Evolutionary conservation across 805 yeast genomes (phyloP).

Genomic region (Wickerhamiella lipophila): DNA sequence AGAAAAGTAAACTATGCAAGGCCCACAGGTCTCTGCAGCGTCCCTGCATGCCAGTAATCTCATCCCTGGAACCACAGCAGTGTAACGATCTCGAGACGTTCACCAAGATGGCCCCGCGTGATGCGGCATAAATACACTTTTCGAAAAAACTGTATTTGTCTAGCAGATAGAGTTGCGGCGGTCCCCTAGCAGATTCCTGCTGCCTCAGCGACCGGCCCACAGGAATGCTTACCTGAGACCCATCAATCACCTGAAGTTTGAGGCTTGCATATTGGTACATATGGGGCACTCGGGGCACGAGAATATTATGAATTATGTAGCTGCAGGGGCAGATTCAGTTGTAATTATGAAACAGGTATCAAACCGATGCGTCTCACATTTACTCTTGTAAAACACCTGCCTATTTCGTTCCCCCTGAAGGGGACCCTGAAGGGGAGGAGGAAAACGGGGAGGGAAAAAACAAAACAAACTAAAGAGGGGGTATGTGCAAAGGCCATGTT

Average conservation of each 20-base stretch:
- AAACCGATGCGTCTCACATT: not conserved
- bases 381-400: not conserved
- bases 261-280: not conserved
- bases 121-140: not conserved
- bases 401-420: not conserved
- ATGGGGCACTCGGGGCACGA: not conserved
- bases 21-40: conserved; percentile 1
- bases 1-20: not conserved
- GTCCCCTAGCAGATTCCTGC: too few relatives aligned
- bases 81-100: not conserved
- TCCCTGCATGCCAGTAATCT: conserved; percentile 4
- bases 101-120: not conserved
- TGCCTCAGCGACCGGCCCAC: too few relatives aligned
- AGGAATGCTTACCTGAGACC: not conserved
- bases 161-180: not conserved
- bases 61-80: not conserved
- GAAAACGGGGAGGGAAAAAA: not conserved
- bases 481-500: too few relatives aligned
- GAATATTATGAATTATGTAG: not conserved
- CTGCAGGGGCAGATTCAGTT: not conserved
- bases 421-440: too few relatives aligned
- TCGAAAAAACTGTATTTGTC: not conserved
- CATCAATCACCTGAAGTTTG: not conserved
- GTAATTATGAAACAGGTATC: not conserved
- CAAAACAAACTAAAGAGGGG: too few relatives aligned